Percentiles rank a stretch among this genome's conserved stretches.
phyloP scores from a whole-genome alignment of 352 stramenopile species.

The Phytophthora cryptogea region DNA sequence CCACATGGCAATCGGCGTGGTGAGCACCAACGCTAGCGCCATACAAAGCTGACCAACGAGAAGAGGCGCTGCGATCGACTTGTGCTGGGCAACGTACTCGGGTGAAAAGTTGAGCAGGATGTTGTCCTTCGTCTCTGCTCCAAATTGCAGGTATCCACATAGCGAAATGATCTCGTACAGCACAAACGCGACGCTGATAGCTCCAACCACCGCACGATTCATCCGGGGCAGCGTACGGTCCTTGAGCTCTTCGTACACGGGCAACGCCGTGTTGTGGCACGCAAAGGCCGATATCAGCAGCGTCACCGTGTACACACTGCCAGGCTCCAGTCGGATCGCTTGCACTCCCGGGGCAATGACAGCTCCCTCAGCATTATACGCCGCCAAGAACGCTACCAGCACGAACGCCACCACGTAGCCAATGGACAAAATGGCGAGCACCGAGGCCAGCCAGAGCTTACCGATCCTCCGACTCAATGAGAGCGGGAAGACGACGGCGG shows the following conservation, averaged over 20 bases:
- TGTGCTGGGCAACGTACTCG: slow-evolving; percentile 53
- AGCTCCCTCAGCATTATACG: slow-evolving; percentile 17
- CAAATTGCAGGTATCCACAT: slow-evolving; percentile 76
- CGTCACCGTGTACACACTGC: slow-evolving; percentile 76
- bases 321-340: slow-evolving; percentile 58
- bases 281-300: slow-evolving; percentile 76
- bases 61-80: slow-evolving; percentile 48
- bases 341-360: slow-evolving; percentile 24
- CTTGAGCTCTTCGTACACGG: slow-evolving; percentile 78
- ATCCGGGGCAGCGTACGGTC: slow-evolving; percentile 57
- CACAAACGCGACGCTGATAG: slow-evolving; percentile 65
- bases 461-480: slow-evolving; percentile 61
- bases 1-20: slow-evolving; percentile 76
- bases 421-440: slow-evolving; percentile 71
- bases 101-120: slow-evolving; percentile 81
- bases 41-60: slow-evolving; percentile 68
- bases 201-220: slow-evolving; percentile 65
- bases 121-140: slow-evolving; percentile 65
- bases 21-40: slow-evolving; percentile 65
- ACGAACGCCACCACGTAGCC: slow-evolving; percentile 74
- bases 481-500: slow-evolving; percentile 58
- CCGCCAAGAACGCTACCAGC: slow-evolving; percentile 46
- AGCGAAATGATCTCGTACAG: slow-evolving; percentile 75
- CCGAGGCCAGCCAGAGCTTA: slow-evolving; percentile 62
- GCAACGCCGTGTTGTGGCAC: slow-evolving; percentile 78